Evolutionary conservation across 192 early-diverging fungal genomes (phyloP), one percentile per base, ranked within the genome.

Genomic region (Mortierella antarctica): DNA sequence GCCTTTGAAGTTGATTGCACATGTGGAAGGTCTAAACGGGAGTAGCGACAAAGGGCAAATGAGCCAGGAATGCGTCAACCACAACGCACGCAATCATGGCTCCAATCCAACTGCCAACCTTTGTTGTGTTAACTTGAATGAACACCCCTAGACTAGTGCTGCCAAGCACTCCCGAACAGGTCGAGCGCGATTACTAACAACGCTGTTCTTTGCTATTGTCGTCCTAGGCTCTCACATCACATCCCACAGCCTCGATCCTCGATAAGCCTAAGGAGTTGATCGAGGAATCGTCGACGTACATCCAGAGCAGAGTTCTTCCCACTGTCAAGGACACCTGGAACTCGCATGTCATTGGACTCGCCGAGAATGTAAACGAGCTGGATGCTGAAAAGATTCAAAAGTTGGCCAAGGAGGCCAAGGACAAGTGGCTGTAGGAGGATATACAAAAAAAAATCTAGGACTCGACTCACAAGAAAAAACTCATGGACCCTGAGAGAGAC

Each of bases 251-350:
- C 1, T 72, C 77, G 23, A 71, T 80, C 59, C 65, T 80, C 5
- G 77, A 80, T 0, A 80, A 80, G 60, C 77, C 77, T 51, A 80
- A 80, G 65, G 77, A 80, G 70, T 23, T 80, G 47, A 23, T 80
- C 18, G 77, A 80, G 7, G 70, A 80, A 42, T 80, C 77, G 57
- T 51, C 77, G 11, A 52, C 77, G 5, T 80, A 80, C 41, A 14
- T 80, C 46, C 69, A 80, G 64, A 58, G 47, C 40, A 64, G 77
- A 14, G 45, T 80, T 21, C 20, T 80, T 23, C 77, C 77, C 53
- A 56, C 77, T 1, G 77, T 80, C 65, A 80, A 80, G 65, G 77
- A 80, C 39, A 80, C 77, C 48, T 80, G 77, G 77, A 80, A 80
- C 70, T 50, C 68, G 8, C 77, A 80, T 50, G 64, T 80, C 31